These are phyloP conservation scores for Fusarium nygamai DNA, from an alignment of 2,329 filamentous ascomycete species.

Conservation along the genomic window DNA sequence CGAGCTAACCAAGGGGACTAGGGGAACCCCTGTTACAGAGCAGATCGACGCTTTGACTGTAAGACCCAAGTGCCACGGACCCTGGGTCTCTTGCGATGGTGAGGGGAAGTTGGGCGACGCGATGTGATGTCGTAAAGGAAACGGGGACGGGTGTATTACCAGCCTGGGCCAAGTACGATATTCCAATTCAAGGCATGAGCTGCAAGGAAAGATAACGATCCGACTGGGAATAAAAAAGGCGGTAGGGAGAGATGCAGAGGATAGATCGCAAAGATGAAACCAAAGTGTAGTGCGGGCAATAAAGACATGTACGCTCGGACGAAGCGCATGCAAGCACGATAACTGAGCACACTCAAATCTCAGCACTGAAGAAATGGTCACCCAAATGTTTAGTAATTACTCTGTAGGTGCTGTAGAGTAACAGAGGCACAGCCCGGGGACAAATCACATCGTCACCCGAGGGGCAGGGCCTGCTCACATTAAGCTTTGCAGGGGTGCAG, in stretches of 20 bases:
- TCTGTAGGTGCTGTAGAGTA: not conserved
- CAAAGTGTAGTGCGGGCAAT: not conserved
- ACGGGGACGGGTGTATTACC: not conserved
- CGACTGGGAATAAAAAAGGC: not conserved
- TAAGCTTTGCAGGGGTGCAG: not conserved
- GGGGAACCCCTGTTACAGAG: not conserved
- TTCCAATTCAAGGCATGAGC: not conserved
- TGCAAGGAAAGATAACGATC: not conserved
- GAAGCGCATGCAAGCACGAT: not conserved
- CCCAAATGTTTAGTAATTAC: not conserved
- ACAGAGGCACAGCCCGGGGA: not conserved
- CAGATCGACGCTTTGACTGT: slow-evolving; percentile 33
- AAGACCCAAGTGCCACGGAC: not conserved
- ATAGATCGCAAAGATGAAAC: not conserved
- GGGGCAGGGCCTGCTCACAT: not conserved
- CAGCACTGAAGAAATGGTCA: not conserved
- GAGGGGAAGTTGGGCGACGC: not conserved
- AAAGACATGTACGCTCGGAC: slow-evolving; percentile 9
- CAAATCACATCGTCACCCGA: slow-evolving; percentile 2
- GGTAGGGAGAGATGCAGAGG: not conserved
- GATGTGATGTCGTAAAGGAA: not conserved
- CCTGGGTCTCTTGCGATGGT: not conserved
- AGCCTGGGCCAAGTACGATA: not conserved
- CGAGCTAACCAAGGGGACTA: not conserved
- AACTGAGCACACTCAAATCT: not conserved